Conservation (phyloP, 2,329 filamentous ascomycete genomes). For the Clonostachys byssicola region DNA sequence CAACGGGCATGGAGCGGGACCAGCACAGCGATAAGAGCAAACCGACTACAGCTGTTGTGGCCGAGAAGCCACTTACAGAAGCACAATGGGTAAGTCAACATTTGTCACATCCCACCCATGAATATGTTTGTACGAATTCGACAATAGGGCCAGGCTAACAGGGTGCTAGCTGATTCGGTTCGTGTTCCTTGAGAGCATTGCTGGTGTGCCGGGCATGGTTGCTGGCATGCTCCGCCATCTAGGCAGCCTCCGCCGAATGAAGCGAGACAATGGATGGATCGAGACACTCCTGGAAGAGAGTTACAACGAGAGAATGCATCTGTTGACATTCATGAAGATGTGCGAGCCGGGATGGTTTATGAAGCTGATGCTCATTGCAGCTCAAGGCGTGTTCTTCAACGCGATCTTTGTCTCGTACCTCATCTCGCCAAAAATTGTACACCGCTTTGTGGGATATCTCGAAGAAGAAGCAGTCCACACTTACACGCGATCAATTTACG, state of each 20-base stretch:
- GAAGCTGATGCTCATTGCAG: slow-evolving; percentile 85
- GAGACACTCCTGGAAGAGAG: slow-evolving; percentile 86
- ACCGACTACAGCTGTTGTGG: slow-evolving; percentile 49
- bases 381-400: slow-evolving; percentile 97
- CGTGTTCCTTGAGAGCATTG: slow-evolving; percentile 91
- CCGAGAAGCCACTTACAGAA: slow-evolving; percentile 67
- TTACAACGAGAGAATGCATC: slow-evolving; percentile 92
- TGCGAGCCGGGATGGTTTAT: slow-evolving; percentile 74
- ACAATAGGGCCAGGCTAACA: neutral
- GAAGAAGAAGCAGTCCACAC: slow-evolving; percentile 97
- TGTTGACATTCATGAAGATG: slow-evolving; percentile 90
- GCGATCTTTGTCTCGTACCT: slow-evolving; percentile 87
- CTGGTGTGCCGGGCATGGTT: slow-evolving; percentile 95
- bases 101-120: neutral
- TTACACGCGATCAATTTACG: slow-evolving; percentile 83
- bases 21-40: slow-evolving; percentile 61
- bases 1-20: slow-evolving; percentile 68
- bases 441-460: slow-evolving; percentile 94
- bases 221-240: slow-evolving; percentile 91
- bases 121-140: neutral
- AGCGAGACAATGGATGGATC: slow-evolving; percentile 95
- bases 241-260: slow-evolving; percentile 76
- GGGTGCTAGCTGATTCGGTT: slow-evolving; percentile 63
- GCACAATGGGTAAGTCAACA: slow-evolving; percentile 65
- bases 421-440: slow-evolving; percentile 78